Evolutionary conservation across 2,329 filamentous ascomycete genomes (phyloP).

Genomic region (Monosporascus sp.): DNA sequence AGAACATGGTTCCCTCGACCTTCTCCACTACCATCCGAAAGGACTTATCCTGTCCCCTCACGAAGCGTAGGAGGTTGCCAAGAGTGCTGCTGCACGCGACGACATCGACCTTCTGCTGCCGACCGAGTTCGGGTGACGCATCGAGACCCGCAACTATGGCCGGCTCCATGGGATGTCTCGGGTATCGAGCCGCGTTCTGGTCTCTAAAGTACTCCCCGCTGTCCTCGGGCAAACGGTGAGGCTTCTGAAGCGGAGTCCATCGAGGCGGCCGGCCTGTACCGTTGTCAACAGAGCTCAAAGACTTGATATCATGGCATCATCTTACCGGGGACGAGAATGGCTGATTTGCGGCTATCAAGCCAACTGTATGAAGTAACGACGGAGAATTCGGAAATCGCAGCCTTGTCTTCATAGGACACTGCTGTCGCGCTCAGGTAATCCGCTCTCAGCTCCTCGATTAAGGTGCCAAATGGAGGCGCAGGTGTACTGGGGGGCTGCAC

Average conservation of each 20-base stretch:
- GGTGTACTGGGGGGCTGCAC: not conserved
- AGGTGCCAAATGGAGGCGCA: constrained; percentile 2
- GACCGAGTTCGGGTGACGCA: constrained; percentile 4
- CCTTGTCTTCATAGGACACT: not conserved
- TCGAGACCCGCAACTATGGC: constrained; percentile 34
- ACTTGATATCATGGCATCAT: not conserved
- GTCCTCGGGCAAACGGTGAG: constrained; percentile 36
- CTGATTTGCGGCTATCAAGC: constrained; percentile 20
- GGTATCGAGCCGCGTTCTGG: constrained; percentile 44
- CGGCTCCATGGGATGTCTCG: constrained; percentile 45
- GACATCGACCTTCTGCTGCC: constrained; percentile 39
- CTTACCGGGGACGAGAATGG: constrained; percentile 29
- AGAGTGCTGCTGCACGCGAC: constrained; percentile 56
- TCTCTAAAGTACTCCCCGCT: constrained; percentile 47
- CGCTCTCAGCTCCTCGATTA: constrained; percentile 1
- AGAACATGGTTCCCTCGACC: constrained; percentile 53
- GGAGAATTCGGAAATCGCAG: constrained; percentile 2
- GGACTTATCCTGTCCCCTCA: constrained; percentile 33
- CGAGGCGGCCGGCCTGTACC: constrained; percentile 40
- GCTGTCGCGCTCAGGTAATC: not conserved
- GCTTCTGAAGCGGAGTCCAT: constrained; percentile 38
- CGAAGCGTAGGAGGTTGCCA: constrained; percentile 55
- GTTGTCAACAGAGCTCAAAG: not conserved
- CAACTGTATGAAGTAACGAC: constrained; percentile 33
- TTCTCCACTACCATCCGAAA: constrained; percentile 57